Evolutionary conservation across 2,329 filamentous ascomycete genomes (phyloP), one percentile per base, ranked within the genome.

Genomic region (Colletotrichum sp.): DNA sequence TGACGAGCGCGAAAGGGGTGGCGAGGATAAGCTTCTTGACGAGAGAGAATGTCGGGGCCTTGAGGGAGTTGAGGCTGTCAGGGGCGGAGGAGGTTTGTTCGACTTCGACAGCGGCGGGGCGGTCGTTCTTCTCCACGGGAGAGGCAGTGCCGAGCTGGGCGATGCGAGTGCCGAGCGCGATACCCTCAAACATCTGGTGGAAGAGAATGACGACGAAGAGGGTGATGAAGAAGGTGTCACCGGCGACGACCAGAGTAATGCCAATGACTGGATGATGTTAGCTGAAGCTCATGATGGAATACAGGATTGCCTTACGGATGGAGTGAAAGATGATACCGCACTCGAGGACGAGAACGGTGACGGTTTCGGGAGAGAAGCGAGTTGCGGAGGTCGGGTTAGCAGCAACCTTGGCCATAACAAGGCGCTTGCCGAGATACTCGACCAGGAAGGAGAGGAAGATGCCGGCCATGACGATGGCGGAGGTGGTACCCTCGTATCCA

Each of bases 111-210:
- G 61, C 32, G 16, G 71, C n/a, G 0, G 65, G 74, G 30, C 61
- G 66, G 8, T 56, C 66, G 9, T 38, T 56, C 60, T 71, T 67
- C 18, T 77, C 68, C 6, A 28, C 28, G 6, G 74, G 16, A 3
- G 75, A 16, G n/a, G 58, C 28, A 6, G 81, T 83, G 30, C 86
- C 88, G 2, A 95, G 86, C 1, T 89, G 88, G 10, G 93, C 92
- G 77, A 95, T 95, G 16, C 93, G 91, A 10, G 91, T 91, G 21
- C 94, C 94, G 1, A 96, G 91, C 1, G 94, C 94, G 61, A 96
- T 87, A 6, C 94, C 94, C 81, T 95, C 94, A 79, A 96, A 95
- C 86, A 94, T 91, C 80, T 95, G 94, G 80, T 95, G 94, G 85
- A 95, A 95, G 72, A 95, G 84, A 73, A 96, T 94, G 70, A 95